A percentile compares a stretch with the other conserved stretches of the same genome.
These are phyloP conservation scores for Sherardia arvensis DNA, from an alignment of 257 asterid species.

Conservation along the genomic window DNA sequence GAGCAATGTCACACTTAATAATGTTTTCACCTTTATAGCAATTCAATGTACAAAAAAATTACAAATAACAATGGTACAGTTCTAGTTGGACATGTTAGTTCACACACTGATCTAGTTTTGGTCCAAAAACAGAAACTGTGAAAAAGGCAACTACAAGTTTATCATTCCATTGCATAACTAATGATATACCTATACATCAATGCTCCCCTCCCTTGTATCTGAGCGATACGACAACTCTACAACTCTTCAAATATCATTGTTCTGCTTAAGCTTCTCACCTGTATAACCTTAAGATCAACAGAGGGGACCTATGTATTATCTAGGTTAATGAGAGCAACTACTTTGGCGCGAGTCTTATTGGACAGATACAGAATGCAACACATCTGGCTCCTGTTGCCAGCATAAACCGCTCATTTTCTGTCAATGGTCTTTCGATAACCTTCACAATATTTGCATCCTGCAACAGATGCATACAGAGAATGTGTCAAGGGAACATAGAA, in stretches of 20 bases:
- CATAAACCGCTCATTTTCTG: constrained; percentile 90
- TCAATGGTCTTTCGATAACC: constrained; percentile 92
- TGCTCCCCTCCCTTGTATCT: no score
- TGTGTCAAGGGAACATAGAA: background rate
- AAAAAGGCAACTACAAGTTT: no score
- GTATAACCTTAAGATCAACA: background rate
- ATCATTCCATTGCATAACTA: no score
- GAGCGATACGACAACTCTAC: no score
- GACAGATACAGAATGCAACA: constrained; percentile 73
- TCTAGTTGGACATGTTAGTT: no score
- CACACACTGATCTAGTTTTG: no score
- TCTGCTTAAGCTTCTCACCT: background rate
- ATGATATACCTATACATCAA: no score
- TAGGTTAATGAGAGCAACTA: constrained; percentile 14
- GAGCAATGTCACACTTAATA: background rate
- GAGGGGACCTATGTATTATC: background rate
- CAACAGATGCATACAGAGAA: constrained; percentile 6
- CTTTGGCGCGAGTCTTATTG: constrained; percentile 73
- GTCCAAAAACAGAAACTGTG: no score
- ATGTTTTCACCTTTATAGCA: background rate
- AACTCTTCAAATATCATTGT: no score
- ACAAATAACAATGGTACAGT: no score
- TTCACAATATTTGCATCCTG: constrained; percentile 88
- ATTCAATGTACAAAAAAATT: background rate
- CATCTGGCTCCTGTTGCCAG: constrained; percentile 99